Evolutionary conservation across 1,284 basidiomycete species (phyloP).

Genomic region (Ceratobasidium sp.): DNA sequence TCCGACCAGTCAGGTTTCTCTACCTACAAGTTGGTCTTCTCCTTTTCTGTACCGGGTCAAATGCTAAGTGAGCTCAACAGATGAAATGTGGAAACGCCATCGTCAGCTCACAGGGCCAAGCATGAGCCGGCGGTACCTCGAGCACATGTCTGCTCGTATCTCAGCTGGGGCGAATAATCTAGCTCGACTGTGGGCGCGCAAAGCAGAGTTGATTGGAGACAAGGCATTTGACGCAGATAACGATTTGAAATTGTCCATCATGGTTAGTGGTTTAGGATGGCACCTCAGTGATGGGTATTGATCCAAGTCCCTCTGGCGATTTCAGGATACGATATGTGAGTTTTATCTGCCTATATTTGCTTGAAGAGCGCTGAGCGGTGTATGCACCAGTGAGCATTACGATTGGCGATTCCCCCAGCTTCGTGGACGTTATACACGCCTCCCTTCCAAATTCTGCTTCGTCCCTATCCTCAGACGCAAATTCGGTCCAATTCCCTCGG

Average conservation of each 20-base stretch:
- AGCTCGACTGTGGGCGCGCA: conserved; percentile 13
- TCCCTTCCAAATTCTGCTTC: not conserved
- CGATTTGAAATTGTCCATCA: conserved; percentile 9
- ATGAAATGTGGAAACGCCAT: conserved; percentile 30
- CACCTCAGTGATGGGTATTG: not conserved
- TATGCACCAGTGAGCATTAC: not conserved
- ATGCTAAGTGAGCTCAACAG: not conserved
- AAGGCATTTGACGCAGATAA: conserved; percentile 12
- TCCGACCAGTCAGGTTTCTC: conserved; percentile 12
- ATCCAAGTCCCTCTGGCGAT: not conserved
- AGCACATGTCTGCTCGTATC: conserved; percentile 23
- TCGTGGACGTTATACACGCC: not conserved
- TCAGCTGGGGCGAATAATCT: conserved; percentile 9
- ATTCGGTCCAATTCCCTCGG: not conserved
- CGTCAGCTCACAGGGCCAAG: conserved; percentile 29
- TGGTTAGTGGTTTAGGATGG: conserved; percentile 1
- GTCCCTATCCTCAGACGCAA: not conserved
- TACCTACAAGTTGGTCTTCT: conserved; percentile 19
- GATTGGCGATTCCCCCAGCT: conserved; percentile 6
- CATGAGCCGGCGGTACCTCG: conserved; percentile 31
- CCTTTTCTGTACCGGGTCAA: no score
- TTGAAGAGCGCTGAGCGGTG: no score
- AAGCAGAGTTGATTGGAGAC: conserved; percentile 6
- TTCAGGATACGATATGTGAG: conserved; percentile 15
- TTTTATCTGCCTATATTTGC: not conserved